Conservation (phyloP, 192 early-diverging fungal species). For the Ambispora gerdemannii region DNA sequence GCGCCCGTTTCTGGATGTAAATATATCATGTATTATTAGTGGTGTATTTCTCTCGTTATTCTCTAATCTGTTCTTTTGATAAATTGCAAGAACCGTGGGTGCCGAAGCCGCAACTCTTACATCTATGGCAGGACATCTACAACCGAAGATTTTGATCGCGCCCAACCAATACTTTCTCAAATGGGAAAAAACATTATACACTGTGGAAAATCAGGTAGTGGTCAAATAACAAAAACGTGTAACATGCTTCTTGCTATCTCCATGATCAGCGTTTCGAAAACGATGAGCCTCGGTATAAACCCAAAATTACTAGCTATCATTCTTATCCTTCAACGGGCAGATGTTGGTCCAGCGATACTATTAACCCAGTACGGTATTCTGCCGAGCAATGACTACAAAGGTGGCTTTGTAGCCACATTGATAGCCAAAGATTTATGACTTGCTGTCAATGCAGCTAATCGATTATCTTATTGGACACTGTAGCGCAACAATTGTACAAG, state of each 20-base stretch:
- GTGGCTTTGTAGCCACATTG: constrained; percentile 85
- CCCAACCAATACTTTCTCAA: constrained; percentile 54
- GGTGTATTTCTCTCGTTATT: too few relatives aligned
- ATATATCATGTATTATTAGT: neutral
- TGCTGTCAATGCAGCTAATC: constrained; percentile 80
- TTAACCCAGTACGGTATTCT: constrained; percentile 88
- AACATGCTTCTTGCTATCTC: constrained; percentile 93
- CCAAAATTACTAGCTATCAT: constrained; percentile 78
- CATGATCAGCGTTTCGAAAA: constrained; percentile 90
- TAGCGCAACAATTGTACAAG: constrained; percentile 82
- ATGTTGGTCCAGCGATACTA: constrained; percentile 91
- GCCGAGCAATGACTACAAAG: constrained; percentile 72
- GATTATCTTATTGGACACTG: constrained; percentile 68
- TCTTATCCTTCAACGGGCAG: constrained; percentile 84
- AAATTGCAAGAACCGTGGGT: constrained; percentile 66
- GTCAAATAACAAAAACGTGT: constrained; percentile 93
- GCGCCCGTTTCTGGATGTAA: constrained; percentile 92
- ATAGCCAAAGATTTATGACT: constrained; percentile 94
- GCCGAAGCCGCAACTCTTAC: constrained; percentile 88
- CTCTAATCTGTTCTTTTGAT: neutral
- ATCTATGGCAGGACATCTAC: constrained; percentile 90
- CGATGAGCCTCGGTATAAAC: constrained; percentile 90
- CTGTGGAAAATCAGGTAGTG: constrained; percentile 80
- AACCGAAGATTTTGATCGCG: constrained; percentile 55
- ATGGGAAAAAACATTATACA: constrained; percentile 92